Evolutionary conservation across 148 eudicot species (phyloP), one percentile per base, ranked within the genome.

Genomic region (Rhododendron henanense): DNA sequence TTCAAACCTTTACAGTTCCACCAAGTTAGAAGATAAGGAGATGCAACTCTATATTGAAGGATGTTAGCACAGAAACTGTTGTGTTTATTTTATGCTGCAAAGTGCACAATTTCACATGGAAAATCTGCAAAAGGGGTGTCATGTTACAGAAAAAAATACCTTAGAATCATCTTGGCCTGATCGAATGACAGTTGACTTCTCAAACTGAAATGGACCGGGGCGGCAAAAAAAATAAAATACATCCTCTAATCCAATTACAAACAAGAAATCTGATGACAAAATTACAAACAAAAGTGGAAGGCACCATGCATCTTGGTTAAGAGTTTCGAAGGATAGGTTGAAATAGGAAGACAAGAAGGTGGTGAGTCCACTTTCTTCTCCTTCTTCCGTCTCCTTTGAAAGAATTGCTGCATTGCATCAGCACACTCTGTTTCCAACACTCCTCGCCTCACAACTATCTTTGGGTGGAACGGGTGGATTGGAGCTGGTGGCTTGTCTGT

Each of bases 381-480:
- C 87, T 91, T 88, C 85, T 91, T 90, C 89, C 93, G 90, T 90
- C 93, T 87, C 86, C 98, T 91, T 35, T 93, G 94, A 88, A 96
- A 96, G 89, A 96, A 96, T 79, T 93, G 94, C 85, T 95, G 98
- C 99, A 96, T 96, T 10, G 87, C 88, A 51, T 93, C 93, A n/a
- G 98, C 94, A 83, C 99, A 96, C 84, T 96, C 98, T 9, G 92
- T 73, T 84, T 90, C 89, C 50, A 96, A 84, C 57, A 96, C 90
- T 50, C 96, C 94, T 89, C 99, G 87, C 83, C 98, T 91, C 16
- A 95, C 86, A 6, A 74, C 83, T 87, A 96, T 95, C 53, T 94
- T 95, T 21, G 98, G 97, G 88, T 96, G 99, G 88, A 96, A 96
- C 0, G 99, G 99, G 86, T 96, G 99, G 83, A 88, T 87, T 2